Conservation (phyloP, 257 asterid species). For the Jasminum sambac region DNA sequence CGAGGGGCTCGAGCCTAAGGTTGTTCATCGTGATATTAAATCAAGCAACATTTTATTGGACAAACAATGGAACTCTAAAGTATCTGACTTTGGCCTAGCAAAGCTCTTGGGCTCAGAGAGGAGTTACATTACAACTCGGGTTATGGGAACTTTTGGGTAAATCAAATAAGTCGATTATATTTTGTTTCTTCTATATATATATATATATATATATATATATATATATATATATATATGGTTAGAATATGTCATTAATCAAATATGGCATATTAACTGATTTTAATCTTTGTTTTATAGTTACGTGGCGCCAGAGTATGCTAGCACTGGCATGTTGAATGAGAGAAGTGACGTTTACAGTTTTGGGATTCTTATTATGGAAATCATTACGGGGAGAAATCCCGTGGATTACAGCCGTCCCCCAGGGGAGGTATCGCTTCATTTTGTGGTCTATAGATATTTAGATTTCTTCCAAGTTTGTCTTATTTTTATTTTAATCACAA, state of each 20-base stretch:
- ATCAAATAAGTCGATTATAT: conserved; percentile 20
- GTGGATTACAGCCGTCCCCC: conserved; percentile 87
- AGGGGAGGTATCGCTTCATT: conserved; percentile 55
- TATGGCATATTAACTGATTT: conserved; percentile 1
- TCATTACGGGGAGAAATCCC: conserved; percentile 76
- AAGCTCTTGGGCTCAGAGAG: conserved; percentile 82
- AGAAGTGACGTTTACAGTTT: conserved; percentile 88
- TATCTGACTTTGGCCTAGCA: conserved; percentile 89
- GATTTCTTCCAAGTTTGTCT: conserved; percentile 2
- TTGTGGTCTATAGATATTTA: not conserved
- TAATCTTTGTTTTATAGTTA: conserved; percentile 46
- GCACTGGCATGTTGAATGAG: conserved; percentile 93
- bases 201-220: too few species aligned
- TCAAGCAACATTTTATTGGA: conserved; percentile 87
- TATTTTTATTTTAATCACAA: conserved; percentile 13
- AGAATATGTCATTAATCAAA: not conserved
- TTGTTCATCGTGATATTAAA: conserved; percentile 87
- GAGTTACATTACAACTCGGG: conserved; percentile 82
- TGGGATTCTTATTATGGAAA: conserved; percentile 89
- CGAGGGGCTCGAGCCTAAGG: conserved; percentile 94
- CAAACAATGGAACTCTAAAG: conserved; percentile 72
- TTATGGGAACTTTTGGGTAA: conserved; percentile 96
- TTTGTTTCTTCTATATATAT: not conserved
- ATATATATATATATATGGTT: too few species aligned
- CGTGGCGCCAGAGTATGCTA: conserved; percentile 92